Conservation (phyloP, 805 yeast genomes). For the Nakazawaea pomicola region DNA sequence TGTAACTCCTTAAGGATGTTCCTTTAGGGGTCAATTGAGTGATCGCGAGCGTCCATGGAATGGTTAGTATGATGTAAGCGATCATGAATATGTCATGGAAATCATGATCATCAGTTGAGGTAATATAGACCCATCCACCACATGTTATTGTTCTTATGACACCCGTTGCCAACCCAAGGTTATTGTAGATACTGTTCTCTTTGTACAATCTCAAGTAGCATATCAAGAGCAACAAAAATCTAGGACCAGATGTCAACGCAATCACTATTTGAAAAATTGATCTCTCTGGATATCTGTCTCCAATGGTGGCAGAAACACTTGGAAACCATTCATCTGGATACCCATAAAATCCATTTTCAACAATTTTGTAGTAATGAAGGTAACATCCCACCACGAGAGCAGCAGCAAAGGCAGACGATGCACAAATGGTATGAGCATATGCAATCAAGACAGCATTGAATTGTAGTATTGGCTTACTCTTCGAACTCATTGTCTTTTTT, state of each 20-base stretch:
- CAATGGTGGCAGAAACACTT: constrained; percentile 93
- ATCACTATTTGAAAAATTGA: constrained; percentile 87
- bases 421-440: constrained; percentile 65
- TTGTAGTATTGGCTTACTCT: constrained; percentile 16
- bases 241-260: constrained; percentile 90
- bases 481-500: not conserved
- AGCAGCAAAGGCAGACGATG: constrained; percentile 66
- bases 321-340: constrained; percentile 99
- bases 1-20: constrained; percentile 43
- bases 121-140: constrained; percentile 98
- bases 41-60: constrained; percentile 82
- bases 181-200: constrained; percentile 29
- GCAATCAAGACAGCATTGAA: constrained; percentile 68
- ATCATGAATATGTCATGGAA: constrained; percentile 96
- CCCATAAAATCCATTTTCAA: constrained; percentile 77
- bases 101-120: constrained; percentile 96
- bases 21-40: constrained; percentile 43
- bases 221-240: constrained; percentile 61
- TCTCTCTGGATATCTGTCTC: constrained; percentile 95
- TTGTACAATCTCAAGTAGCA: constrained; percentile 44
- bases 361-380: constrained; percentile 85
- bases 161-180: constrained; percentile 54
- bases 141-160: constrained; percentile 86
- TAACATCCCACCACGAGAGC: constrained; percentile 72
- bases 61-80: constrained; percentile 75